Conservation (phyloP, 257 asterid genomes). For the Scutellaria barbata region DNA sequence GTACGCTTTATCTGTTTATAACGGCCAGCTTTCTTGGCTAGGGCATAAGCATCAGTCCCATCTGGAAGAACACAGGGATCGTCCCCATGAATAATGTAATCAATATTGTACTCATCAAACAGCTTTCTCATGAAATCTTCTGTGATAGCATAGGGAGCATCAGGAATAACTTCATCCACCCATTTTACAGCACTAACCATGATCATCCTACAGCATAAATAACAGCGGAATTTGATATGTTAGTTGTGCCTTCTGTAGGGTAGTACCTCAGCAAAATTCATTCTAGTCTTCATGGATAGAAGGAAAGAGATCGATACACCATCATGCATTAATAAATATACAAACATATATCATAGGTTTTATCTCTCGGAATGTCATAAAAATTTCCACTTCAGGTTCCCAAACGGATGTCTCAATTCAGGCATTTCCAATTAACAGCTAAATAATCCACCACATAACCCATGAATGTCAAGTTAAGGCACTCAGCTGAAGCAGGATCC, state of each 20-base stretch:
- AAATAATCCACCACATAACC: conserved; percentile 8
- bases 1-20: conserved; percentile 96
- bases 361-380: not conserved
- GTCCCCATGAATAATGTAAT: conserved; percentile 94
- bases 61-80: conserved; percentile 95
- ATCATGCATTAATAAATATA: conserved; percentile 8
- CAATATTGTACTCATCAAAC: conserved; percentile 83
- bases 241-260: not conserved
- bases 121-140: conserved; percentile 93
- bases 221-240: conserved; percentile 18
- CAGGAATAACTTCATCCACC: conserved; percentile 96
- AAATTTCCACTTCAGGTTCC: not conserved
- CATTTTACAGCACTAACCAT: conserved; percentile 98
- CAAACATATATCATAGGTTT: not conserved
- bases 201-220: conserved; percentile 65
- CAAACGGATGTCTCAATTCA: not conserved
- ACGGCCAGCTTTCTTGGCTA: conserved; percentile 93
- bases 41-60: conserved; percentile 97
- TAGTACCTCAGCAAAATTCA: conserved; percentile 15
- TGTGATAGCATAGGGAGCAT: conserved; percentile 96
- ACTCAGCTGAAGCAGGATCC: conserved; percentile 1
- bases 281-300: not conserved
- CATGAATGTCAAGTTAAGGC: not conserved
- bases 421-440: not conserved
- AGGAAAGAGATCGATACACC: not conserved